These are phyloP conservation scores for Cercospora citrullina DNA, from an alignment of 2,329 filamentous ascomycete species.

Conservation along the genomic window DNA sequence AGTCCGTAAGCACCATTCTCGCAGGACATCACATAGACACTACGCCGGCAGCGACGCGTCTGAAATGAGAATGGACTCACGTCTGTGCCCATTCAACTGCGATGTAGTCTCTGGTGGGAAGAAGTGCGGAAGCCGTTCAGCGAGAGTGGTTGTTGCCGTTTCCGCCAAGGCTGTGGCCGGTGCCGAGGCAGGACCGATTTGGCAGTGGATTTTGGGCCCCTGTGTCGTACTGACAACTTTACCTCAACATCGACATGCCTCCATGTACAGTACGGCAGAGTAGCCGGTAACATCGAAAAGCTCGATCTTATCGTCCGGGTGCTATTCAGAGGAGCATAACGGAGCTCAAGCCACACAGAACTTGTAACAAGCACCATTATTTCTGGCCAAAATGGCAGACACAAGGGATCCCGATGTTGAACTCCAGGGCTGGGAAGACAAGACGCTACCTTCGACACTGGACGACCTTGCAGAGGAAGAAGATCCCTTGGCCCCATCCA, in stretches of 20 bases:
- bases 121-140: not conserved
- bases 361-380: not conserved
- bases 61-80: not conserved
- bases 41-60: not conserved
- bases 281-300: not conserved
- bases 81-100: not conserved
- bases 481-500: conserved; percentile 12
- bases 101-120: not conserved
- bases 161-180: not conserved
- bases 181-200: conserved; percentile 6
- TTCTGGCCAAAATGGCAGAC: not conserved
- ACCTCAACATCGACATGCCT: conserved; percentile 1
- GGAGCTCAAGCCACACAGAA: not conserved
- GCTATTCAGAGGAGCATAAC: not conserved
- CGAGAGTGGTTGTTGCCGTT: not conserved
- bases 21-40: not conserved
- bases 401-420: conserved; percentile 1
- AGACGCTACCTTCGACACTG: conserved; percentile 7
- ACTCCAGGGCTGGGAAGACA: conserved; percentile 13
- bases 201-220: conserved; percentile 3
- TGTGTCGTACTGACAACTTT: not conserved
- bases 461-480: conserved; percentile 12
- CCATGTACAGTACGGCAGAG: conserved; percentile 1
- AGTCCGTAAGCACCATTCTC: not conserved
- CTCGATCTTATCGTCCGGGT: not conserved